Conservation (phyloP, 176 grass and related monocot species). For the Pharus latifolius region DNA sequence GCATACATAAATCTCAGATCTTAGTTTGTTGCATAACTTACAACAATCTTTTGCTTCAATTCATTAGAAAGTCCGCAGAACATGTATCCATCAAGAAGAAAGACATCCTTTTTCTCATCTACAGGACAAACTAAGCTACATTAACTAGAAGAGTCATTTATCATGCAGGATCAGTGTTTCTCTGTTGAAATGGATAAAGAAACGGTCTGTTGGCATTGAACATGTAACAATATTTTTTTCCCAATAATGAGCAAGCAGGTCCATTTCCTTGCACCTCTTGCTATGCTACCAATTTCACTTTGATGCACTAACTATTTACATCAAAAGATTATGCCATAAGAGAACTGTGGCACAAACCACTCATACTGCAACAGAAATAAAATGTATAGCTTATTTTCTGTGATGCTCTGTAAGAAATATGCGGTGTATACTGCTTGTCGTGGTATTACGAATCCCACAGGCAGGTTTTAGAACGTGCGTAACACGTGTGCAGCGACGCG, state of each 20-base stretch:
- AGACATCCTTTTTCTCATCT: constrained; percentile 42
- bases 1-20: not conserved
- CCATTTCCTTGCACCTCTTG: not conserved
- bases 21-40: constrained; percentile 27
- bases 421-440: too few species aligned
- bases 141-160: not conserved
- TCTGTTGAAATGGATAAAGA: not conserved
- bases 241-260: not conserved
- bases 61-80: constrained; percentile 60
- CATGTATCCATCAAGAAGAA: constrained; percentile 60
- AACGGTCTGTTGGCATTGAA: not conserved
- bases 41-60: constrained; percentile 54
- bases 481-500: too few species aligned
- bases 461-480: too few species aligned
- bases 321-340: not conserved
- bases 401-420: not conserved
- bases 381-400: not conserved
- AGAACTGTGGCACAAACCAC: not conserved
- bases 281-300: not conserved
- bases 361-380: not conserved
- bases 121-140: constrained; percentile 5
- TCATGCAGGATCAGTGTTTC: not conserved
- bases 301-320: not conserved
- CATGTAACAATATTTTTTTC: not conserved
- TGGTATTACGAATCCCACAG: too few species aligned